Conservation (phyloP, 2,329 filamentous ascomycete genomes). For the Aureobasidium sp. region DNA sequence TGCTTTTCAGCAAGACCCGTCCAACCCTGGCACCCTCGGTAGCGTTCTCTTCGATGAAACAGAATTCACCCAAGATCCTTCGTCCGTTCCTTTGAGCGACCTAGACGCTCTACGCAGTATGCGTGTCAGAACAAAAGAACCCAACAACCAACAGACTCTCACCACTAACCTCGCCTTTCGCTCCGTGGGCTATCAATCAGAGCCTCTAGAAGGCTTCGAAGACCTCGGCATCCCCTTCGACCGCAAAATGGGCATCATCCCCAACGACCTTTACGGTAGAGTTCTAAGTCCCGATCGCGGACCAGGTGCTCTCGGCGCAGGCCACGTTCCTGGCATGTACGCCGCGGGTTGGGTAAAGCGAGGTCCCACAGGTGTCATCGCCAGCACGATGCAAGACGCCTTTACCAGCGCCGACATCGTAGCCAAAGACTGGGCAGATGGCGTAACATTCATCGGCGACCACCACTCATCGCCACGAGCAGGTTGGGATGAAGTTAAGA, state of each 20-base stretch:
- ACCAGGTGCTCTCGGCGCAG: slow-evolving; percentile 34
- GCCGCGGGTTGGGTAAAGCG: slow-evolving; percentile 95
- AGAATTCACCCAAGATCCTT: slow-evolving; percentile 26
- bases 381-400: slow-evolving; percentile 90
- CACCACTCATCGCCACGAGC: slow-evolving; percentile 23
- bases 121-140: slow-evolving; percentile 10
- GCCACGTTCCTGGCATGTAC: slow-evolving; percentile 65
- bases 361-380: slow-evolving; percentile 91
- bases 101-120: slow-evolving; percentile 8
- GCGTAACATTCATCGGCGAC: slow-evolving; percentile 39
- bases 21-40: slow-evolving; percentile 44
- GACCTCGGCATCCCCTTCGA: slow-evolving; percentile 75
- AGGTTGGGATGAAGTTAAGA: slow-evolving; percentile 72
- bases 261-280: slow-evolving; percentile 73
- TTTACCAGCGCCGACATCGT: slow-evolving; percentile 84
- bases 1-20: slow-evolving; percentile 50
- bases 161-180: slow-evolving; percentile 73
- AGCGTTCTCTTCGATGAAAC: slow-evolving; percentile 58
- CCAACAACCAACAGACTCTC: slow-evolving; percentile 28
- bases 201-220: slow-evolving; percentile 64
- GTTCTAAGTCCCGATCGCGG: slow-evolving; percentile 42
- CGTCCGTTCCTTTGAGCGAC: slow-evolving; percentile 31
- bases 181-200: slow-evolving; percentile 89
- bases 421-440: slow-evolving; percentile 60
- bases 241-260: slow-evolving; percentile 61